A percentile compares a stretch with the other conserved stretches of the same genome.
Conservation (phyloP, 306 rosid species). For the Carpinus fangiana region DNA sequence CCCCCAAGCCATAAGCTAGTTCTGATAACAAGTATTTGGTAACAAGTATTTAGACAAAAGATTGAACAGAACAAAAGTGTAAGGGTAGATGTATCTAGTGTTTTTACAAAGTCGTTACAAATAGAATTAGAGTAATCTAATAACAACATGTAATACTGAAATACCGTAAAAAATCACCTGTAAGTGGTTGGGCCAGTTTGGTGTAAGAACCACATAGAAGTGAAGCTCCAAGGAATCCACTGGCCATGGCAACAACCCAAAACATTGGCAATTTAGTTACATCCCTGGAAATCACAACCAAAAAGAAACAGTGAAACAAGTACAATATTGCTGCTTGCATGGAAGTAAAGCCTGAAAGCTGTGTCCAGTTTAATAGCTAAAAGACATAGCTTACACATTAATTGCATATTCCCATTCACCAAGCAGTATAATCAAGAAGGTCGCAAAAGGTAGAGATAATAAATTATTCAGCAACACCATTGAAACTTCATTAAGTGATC, state of each 20-base stretch:
- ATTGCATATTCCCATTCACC: conserved; percentile 77
- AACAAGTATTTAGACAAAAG: too few species aligned
- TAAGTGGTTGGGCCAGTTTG: conserved; percentile 94
- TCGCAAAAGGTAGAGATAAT: conserved; percentile 76
- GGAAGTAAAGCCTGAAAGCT: conserved; percentile 17
- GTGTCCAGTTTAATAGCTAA: neutral
- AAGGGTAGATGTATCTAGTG: too few species aligned
- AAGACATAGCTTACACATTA: conserved; percentile 55
- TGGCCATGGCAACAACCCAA: too few species aligned
- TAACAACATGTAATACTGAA: too few species aligned
- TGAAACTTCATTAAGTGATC: conserved; percentile 85
- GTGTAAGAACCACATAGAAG: conserved; percentile 91
- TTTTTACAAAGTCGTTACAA: too few species aligned
- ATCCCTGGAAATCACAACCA: conserved; percentile 49
- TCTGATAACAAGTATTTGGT: too few species aligned
- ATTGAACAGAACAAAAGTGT: too few species aligned
- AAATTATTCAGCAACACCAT: conserved; percentile 91
- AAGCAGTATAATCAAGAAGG: conserved; percentile 57
- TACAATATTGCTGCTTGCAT: neutral
- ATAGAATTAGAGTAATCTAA: too few species aligned
- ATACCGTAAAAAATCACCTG: conserved; percentile 36
- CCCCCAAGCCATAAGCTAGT: too few species aligned
- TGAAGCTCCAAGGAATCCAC: too few species aligned
- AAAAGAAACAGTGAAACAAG: conserved; percentile 14
- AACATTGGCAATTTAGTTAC: conserved; percentile 65